A percentile compares a stretch with the other conserved stretches of the same genome.
Conservation (phyloP, 352 stramenopile species). For the Globisporangium echinulatum region DNA sequence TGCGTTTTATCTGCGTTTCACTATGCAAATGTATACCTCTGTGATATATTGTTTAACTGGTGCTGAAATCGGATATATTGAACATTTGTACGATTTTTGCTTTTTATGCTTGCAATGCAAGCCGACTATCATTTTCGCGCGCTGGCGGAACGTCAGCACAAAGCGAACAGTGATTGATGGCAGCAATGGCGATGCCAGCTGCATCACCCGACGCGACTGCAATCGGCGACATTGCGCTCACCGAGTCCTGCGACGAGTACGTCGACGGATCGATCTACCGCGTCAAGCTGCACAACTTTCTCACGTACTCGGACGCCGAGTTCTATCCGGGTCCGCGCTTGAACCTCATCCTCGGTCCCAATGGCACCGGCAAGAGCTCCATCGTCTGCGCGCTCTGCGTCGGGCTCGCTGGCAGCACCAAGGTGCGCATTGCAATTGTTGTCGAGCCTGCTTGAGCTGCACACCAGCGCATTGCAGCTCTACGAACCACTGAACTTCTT, state of each 20-base stretch:
- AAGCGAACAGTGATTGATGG: conserved; percentile 1
- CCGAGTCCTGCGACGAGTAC: conserved; percentile 54
- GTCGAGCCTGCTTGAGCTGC: too few species aligned
- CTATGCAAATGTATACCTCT: too few species aligned
- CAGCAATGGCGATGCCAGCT: conserved; percentile 6
- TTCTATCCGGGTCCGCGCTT: conserved; percentile 90
- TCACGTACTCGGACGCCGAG: conserved; percentile 90
- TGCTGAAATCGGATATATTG: too few species aligned
- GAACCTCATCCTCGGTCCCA: conserved; percentile 98
- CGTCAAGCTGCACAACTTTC: conserved; percentile 92
- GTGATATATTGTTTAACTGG: too few species aligned
- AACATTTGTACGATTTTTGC: too few species aligned
- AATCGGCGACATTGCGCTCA: conserved; percentile 18
- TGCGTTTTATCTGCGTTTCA: too few species aligned
- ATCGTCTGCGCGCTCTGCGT: conserved; percentile 98
- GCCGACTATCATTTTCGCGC: conserved; percentile 29
- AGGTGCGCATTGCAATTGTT: conserved; percentile 36
- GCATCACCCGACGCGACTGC: conserved; percentile 11
- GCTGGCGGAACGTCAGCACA: conserved; percentile 14
- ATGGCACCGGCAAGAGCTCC: conserved; percentile 92
- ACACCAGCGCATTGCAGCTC: too few species aligned
- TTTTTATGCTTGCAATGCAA: neutral
- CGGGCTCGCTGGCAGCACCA: conserved; percentile 92
- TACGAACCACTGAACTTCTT: too few species aligned
- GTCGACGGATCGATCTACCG: conserved; percentile 86